Evolutionary conservation across 2,329 filamentous ascomycete species (phyloP), one percentile per base, ranked within the genome.

Genomic region (Huntiella abstrusa): DNA sequence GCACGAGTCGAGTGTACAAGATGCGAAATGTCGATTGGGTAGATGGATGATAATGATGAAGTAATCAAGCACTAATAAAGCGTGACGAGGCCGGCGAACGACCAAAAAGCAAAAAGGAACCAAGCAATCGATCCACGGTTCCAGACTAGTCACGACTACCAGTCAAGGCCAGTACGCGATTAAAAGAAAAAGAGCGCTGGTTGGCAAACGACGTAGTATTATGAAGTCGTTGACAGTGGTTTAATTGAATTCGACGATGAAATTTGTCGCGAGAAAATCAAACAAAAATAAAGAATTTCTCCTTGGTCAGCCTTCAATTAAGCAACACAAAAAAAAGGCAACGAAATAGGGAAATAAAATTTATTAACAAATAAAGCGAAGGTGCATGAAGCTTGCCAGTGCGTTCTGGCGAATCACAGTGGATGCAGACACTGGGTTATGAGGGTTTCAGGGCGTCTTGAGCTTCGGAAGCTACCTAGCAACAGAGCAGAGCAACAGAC

Each of bases 331-430:
- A 47, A 12, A 22, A 15, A 35, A 37, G 17, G n/a, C n/a, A n/a
- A 19, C 38, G 43, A 36, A 36, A n/a, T 11, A 47, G 34, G 41
- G 38, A 38, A 22, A 32, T 33, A 49, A 38, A 34, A 8, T 35
- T n/a, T 17, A 40, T 40, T 28, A 41, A 36, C 16, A 41, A 45
- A 48, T 46, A 48, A 49, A 22, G 33, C 40, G 41, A 49, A 47
- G 48, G 40, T 47, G 48, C 47, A 43, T 35, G 43, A 46, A 49
- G 41, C 33, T 49, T 10, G 22, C 5, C 22, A 28, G 22, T 28
- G 22, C 22, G 22, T 28, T 28, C 22, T 28, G 22, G 22, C 22
- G 22, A 28, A 28, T 28, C 22, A 28, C 22, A 28, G 22, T 10
- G 8, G 22, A 7, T 10, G 8, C 22, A 28, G 22, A 28, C 22